A percentile compares a stretch with the other conserved stretches of the same genome.
These are phyloP conservation scores for Marvania coccoides DNA, from an alignment of 139 green algal genomes.

Conservation along the genomic window DNA sequence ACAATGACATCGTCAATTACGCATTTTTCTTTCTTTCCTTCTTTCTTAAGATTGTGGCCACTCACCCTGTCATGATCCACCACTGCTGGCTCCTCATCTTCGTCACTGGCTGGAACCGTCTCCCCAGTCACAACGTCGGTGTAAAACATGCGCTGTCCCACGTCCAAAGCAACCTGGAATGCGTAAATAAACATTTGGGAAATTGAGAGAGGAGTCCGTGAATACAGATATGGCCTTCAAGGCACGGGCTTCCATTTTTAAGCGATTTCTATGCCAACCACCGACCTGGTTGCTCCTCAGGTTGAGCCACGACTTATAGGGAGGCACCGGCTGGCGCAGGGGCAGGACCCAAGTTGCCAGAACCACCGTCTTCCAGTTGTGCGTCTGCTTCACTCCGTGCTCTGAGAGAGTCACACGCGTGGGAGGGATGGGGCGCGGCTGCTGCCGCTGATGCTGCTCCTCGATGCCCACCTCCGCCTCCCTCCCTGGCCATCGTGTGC, in stretches of 20 bases:
- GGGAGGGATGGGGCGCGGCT: no score
- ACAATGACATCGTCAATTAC: no score
- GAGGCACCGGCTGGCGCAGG: conserved; percentile 14
- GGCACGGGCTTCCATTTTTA: no score
- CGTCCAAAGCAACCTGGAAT: not conserved
- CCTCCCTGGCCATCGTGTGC: no score
- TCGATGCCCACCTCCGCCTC: no score
- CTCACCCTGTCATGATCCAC: conserved; percentile 15
- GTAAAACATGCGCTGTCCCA: conserved; percentile 60
- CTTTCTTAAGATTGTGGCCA: no score
- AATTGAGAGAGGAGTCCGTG: conserved; percentile 5
- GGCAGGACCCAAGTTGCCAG: conserved; percentile 5
- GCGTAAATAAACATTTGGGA: not conserved
- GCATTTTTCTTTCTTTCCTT: conserved; percentile 29
- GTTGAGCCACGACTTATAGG: conserved; percentile 53
- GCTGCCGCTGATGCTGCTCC: no score
- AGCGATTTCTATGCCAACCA: no score
- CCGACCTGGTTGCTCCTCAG: conserved; percentile 45
- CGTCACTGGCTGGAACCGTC: conserved; percentile 43
- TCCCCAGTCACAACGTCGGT: conserved; percentile 32
- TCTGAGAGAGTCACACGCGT: no score
- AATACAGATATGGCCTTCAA: no score
- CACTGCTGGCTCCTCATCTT: conserved; percentile 19
- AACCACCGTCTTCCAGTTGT: not conserved
- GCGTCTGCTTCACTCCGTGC: not conserved